Conservation (phyloP, 352 stramenopile genomes). For the Phytopythium chamaehyphon region DNA sequence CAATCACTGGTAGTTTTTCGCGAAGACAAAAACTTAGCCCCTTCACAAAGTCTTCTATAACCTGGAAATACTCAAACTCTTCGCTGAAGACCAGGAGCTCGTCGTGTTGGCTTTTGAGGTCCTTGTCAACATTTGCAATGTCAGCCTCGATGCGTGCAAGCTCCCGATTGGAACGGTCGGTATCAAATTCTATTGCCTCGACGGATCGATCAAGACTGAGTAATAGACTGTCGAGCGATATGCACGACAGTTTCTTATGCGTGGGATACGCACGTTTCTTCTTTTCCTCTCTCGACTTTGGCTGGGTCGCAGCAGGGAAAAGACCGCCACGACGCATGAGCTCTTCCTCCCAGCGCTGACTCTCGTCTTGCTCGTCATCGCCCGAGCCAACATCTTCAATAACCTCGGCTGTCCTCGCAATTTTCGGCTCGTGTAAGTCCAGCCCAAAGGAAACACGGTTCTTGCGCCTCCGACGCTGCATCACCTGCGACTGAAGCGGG, state of each 20-base stretch:
- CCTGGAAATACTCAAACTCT: slow-evolving; percentile 77
- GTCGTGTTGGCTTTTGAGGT: slow-evolving; percentile 34
- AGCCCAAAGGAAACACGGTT: slow-evolving; percentile 68
- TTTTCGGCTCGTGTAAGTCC: slow-evolving; percentile 12
- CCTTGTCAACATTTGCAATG: slow-evolving; percentile 32
- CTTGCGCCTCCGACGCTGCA: slow-evolving; percentile 35
- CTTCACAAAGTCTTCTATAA: slow-evolving; percentile 71
- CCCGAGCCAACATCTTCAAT: slow-evolving; percentile 37
- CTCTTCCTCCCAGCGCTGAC: slow-evolving; percentile 65
- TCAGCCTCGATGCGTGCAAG: slow-evolving; percentile 53
- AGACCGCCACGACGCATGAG: slow-evolving; percentile 70
- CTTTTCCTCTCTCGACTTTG: slow-evolving; percentile 5
- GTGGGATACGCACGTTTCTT: slow-evolving; percentile 42
- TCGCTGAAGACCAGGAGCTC: slow-evolving; percentile 52
- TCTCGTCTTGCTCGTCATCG: slow-evolving; percentile 47
- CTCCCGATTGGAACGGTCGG: slow-evolving; percentile 44
- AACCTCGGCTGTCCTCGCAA: slow-evolving; percentile 40
- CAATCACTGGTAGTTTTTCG: slow-evolving; percentile 53
- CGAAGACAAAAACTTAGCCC: slow-evolving; percentile 71
- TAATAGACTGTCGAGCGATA: slow-evolving; percentile 48
- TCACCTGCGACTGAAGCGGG: slow-evolving; percentile 39
- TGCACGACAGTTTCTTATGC: slow-evolving; percentile 33
- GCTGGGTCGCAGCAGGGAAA: slow-evolving; percentile 8
- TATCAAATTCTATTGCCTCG: slow-evolving; percentile 37
- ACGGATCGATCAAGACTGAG: slow-evolving; percentile 43